Percentiles rank a stretch among this genome's conserved stretches.
These are phyloP conservation scores for Vaccinium corymbosum DNA, from an alignment of 148 eudicot species.

Conservation along the genomic window DNA sequence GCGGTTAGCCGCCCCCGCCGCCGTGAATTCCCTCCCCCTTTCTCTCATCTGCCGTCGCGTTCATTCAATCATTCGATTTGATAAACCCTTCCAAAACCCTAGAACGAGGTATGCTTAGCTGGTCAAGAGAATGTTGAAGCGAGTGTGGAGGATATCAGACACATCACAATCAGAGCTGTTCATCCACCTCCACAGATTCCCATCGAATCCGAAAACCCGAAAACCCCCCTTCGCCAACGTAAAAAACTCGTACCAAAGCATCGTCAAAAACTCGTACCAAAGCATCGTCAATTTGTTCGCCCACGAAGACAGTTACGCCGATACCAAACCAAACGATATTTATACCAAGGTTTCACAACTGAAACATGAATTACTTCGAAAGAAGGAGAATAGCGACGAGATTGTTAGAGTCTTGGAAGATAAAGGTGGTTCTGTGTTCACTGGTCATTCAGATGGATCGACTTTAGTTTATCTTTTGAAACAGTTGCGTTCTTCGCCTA, in stretches of 20 bases:
- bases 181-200: conserved; percentile 13
- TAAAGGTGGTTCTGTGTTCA: background rate
- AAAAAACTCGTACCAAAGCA: background rate
- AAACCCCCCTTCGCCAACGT: background rate
- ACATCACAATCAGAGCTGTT: conserved; percentile 15
- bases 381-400: conserved; percentile 17
- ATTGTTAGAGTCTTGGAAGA: background rate
- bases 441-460: background rate
- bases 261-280: background rate
- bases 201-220: conserved; percentile 15
- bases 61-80: background rate
- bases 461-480: background rate
- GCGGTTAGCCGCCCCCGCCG: background rate
- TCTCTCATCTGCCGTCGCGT: background rate
- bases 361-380: conserved; percentile 40
- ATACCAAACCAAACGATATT: conserved; percentile 17
- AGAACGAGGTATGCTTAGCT: background rate
- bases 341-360: conserved; percentile 29
- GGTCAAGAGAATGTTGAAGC: conserved; percentile 20
- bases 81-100: conserved; percentile 1
- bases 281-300: conserved; percentile 19
- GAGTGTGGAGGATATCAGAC: conserved; percentile 26
- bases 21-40: background rate
- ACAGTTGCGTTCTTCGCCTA: background rate
- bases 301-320: conserved; percentile 5